phyloP scores from a whole-genome alignment of 225 moss, liverwort and hornwort species.

The Antitrichia curtipendula region DNA sequence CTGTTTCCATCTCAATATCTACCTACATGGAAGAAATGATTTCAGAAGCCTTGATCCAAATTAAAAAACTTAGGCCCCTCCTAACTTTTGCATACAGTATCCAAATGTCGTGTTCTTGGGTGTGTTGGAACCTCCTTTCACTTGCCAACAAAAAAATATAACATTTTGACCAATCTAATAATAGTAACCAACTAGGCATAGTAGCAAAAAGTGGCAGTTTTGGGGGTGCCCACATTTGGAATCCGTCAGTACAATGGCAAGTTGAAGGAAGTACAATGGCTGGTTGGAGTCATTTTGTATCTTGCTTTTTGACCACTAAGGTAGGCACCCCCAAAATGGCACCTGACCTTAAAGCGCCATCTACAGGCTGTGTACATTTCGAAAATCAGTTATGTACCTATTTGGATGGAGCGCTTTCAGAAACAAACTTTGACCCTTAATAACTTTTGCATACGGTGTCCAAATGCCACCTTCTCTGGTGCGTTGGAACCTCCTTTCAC shows the following conservation, averaged over 20 bases:
- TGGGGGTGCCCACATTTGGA: neutral
- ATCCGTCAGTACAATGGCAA: neutral
- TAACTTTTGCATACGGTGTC: no score
- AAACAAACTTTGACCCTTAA: no score
- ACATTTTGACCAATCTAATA: neutral
- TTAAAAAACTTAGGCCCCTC: neutral
- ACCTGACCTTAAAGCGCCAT: no score
- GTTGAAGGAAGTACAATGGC: neutral
- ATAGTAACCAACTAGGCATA: neutral
- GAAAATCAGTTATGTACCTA: no score
- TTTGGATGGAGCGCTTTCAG: no score
- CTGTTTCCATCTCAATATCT: no score
- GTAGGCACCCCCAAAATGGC: no score
- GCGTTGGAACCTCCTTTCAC: no score
- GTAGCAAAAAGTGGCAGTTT: fast-evolving
- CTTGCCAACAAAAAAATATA: neutral
- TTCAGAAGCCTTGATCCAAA: fast-evolving
- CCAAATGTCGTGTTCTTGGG: neutral
- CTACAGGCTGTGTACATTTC: no score
- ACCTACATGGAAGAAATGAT: neutral
- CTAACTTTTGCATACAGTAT: neutral
- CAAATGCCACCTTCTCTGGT: no score
- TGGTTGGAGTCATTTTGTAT: neutral
- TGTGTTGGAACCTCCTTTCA: neutral
- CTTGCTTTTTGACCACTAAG: neutral